Percentiles rank a stretch among this genome's conserved stretches.
These are phyloP conservation scores for Magnaporthiopsis incrustans DNA, from an alignment of 2,329 filamentous ascomycete species.

Conservation along the genomic window DNA sequence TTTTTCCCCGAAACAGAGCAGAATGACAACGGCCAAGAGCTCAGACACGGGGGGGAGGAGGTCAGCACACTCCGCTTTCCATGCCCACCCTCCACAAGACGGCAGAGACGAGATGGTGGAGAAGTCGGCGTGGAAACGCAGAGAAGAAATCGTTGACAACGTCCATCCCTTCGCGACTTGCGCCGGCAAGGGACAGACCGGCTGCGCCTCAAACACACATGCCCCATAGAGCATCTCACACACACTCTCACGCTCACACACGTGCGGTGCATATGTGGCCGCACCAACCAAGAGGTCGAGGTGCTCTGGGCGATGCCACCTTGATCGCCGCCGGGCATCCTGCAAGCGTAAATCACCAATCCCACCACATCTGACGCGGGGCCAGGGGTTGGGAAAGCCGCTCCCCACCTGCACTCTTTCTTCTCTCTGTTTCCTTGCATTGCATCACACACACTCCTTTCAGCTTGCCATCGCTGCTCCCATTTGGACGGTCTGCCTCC, in stretches of 20 bases:
- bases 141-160: background rate
- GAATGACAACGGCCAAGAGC: background rate
- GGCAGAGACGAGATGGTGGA: background rate
- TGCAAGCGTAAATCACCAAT: background rate
- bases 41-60: background rate
- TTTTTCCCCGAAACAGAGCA: background rate
- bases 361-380: background rate
- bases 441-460: background rate
- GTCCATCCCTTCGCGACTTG: background rate
- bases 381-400: background rate
- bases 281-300: background rate
- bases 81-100: background rate
- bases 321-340: background rate
- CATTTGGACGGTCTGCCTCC: conserved; percentile 1
- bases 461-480: conserved; percentile 3
- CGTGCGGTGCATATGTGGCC: too few species aligned
- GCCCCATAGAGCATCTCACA: background rate
- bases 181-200: background rate
- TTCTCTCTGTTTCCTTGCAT: background rate
- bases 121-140: background rate
- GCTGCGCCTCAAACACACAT: background rate
- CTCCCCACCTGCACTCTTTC: too few species aligned
- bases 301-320: background rate
- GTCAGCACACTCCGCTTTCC: background rate
- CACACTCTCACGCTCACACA: too few species aligned